phyloP scores from a whole-genome alignment of 2,329 filamentous ascomycete genomes.

The Alternaria longipes region DNA sequence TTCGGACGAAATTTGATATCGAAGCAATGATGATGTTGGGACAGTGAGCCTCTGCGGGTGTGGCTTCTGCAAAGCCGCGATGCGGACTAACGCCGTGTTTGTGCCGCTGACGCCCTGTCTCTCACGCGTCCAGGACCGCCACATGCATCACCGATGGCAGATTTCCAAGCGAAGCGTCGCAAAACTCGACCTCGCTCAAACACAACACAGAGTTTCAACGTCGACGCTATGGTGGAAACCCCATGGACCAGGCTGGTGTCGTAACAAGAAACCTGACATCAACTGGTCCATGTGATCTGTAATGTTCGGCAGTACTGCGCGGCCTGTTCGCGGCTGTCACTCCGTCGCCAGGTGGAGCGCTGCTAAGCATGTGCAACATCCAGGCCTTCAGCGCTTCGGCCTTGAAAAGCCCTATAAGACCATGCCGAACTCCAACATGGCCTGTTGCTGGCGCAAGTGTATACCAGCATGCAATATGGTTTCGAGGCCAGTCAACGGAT shows the following conservation, averaged over 20 bases:
- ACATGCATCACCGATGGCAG: not conserved
- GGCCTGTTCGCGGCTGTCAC: conserved; percentile 2
- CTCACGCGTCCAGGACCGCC: not conserved
- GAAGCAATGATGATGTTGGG: conserved; percentile 7
- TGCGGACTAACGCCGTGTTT: conserved; percentile 4
- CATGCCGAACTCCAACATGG: not conserved
- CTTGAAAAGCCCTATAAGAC: not conserved
- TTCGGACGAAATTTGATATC: not conserved
- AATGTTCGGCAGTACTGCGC: conserved; percentile 1
- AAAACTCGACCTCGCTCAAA: not conserved
- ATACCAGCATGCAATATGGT: not conserved
- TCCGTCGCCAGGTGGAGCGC: conserved; percentile 1
- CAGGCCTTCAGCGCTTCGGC: not conserved
- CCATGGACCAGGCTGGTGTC: not conserved
- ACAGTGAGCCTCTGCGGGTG: conserved; percentile 2
- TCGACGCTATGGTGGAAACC: not conserved
- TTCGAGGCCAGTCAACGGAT: conserved; percentile 1
- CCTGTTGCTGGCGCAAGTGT: conserved; percentile 2
- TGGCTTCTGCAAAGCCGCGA: conserved; percentile 10
- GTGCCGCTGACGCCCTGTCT: not conserved
- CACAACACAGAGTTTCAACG: not conserved
- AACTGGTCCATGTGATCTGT: not conserved
- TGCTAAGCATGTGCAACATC: conserved; percentile 1
- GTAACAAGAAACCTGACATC: not conserved
- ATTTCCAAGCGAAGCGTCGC: not conserved